Evolutionary conservation across 2,329 filamentous ascomycete genomes (phyloP), one percentile per base, ranked within the genome.

Genomic region (Calonectria pteridis): DNA sequence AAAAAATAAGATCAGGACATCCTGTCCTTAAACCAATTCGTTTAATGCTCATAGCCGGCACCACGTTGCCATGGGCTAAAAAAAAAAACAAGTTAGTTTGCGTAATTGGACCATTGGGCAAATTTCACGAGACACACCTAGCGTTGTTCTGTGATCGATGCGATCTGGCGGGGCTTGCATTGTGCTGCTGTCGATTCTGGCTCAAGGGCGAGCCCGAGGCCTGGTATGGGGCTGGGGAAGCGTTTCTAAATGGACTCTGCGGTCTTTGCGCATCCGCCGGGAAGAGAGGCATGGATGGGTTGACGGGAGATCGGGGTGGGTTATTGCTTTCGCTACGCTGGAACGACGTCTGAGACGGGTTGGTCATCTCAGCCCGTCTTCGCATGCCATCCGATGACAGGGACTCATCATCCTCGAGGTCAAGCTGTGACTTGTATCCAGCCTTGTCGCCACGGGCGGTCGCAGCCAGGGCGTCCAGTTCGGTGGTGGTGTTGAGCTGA

Each of bases 391-490:
- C 83, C 16, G 84, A 85, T 3, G 84, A 82, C 69, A 87, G 74
- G 0, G 85, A 85, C 69, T 85, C 82, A 76, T 87, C 85, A 26
- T 87, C 86, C 43, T 87, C 86, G 35, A 86, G 79, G 73, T 86
- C 82, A 10, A 84, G 74, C 16, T 83, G 82, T n/a, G 79, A 78
- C 64, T 95, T 86, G 82, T 86, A 85, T 63, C 84, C 85, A 59
- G 89, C 89, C 67, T 94, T 94, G 82, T 98, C 95, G 72, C 95
- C 95, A 81, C 96, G 93, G 40, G 96, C 96, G 6, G 95, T 98
- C 20, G 94, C 94, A 77, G 94, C 96, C 71, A 98, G 88, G 11
- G 96, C 96, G 83, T 98, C 95, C 65, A 98, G 90, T 85, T 98
- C 96, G 10, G 95, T 98, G 6, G 93, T 95, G 20, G 89, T 86